Evolutionary conservation across 164 flowering plant species (phyloP), one percentile per base, ranked within the genome.

Genomic region (Umbilicus rupestris): DNA sequence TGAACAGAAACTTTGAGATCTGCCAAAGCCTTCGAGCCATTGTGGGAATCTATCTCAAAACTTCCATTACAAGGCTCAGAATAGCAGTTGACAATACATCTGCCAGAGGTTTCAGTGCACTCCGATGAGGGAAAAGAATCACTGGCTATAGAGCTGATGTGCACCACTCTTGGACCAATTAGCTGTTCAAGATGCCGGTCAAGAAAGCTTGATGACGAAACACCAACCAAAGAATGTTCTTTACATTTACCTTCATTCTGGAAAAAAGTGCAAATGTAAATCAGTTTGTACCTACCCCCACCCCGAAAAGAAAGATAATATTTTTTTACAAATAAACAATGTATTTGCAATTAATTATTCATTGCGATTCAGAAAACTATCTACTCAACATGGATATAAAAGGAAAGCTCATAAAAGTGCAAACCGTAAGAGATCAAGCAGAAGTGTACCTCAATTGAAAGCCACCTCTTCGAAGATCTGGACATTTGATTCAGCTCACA

Each of bases 121-220:
- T 78, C 80, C 19, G 26, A 60, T 57, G 69, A 68, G 60, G 71
- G 44, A 22, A 71, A 14, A 24, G 81, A 69, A 64, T 70, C 69
- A 47, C 49, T 72, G 39, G 76, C 79, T 49, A 64, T 67, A 22
- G 83, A 76, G 74, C 74, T 77, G 20, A 72, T 58, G 39, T 74
- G 66, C 35, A 83, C 74, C 63, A 77, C 73, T 65, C 77, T 76
- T 47, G 71, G 80, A 47, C 85, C 85, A 87, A 87, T 83, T 50
- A 89, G 78, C 77, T 81, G 70, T 78, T 85, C 87, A 39, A 93
- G 86, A 78, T 90, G 98, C 77, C 85, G 73, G 66, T 79, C 68
- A 4, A 84, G 76, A 77, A 86, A 83, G 73, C 80, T 85, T 49
- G 89, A 70, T 44, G 96, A 88, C 15, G 84, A 83, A 72, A 89